Percentiles rank a stretch among this genome's conserved stretches.
phyloP scores from a whole-genome alignment of 345 rosid genomes.

The Nasturtium officinale region DNA sequence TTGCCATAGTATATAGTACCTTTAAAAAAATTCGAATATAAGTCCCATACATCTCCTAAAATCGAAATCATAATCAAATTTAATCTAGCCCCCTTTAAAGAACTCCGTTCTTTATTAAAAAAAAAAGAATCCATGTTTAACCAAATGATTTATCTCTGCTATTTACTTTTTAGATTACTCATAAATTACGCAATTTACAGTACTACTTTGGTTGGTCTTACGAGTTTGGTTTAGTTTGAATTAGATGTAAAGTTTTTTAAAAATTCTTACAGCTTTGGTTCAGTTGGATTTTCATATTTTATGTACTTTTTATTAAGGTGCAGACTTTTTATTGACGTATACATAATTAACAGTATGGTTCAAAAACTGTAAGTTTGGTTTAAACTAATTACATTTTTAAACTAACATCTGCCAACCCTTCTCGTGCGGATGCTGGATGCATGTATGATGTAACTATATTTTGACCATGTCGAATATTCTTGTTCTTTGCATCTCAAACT shows the following conservation, averaged over 20 bases:
- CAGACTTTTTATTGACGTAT: neutral
- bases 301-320: neutral
- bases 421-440: neutral
- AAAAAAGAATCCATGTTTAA: neutral
- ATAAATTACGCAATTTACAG: neutral
- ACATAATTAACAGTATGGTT: neutral
- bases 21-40: neutral
- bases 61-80: neutral
- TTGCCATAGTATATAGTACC: neutral
- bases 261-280: neutral
- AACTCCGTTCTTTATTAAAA: no score
- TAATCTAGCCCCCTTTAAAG: neutral
- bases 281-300: neutral
- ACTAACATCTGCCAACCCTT: neutral
- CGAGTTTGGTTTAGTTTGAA: neutral
- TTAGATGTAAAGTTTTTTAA: neutral
- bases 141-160: no score
- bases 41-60: neutral
- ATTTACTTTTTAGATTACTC: no score
- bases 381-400: neutral
- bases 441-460: neutral
- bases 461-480: neutral
- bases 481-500: neutral
- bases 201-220: neutral
- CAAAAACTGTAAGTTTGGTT: neutral